phyloP scores from a whole-genome alignment of 257 asterid genomes.

The Nicotiana undulata region DNA sequence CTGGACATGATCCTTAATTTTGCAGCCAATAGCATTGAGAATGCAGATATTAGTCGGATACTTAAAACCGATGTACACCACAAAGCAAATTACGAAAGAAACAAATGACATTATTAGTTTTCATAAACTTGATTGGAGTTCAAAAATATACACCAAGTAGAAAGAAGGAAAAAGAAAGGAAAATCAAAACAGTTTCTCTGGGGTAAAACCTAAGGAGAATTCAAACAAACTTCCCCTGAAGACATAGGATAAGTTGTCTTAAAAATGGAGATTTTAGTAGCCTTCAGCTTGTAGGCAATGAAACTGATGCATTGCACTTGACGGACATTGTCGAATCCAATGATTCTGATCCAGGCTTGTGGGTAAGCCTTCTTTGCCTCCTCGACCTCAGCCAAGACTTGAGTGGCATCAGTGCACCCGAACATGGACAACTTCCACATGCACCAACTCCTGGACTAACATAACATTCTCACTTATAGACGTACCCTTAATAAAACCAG shows the following conservation, averaged over 20 bases:
- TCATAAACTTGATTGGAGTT: background rate
- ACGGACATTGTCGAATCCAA: slow-evolving; percentile 37
- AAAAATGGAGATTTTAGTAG: background rate
- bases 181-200: background rate
- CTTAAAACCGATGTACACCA: background rate
- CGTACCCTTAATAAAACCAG: too few relatives aligned
- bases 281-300: slow-evolving; percentile 18
- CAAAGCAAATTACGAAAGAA: background rate
- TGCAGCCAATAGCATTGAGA: background rate
- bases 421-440: slow-evolving; percentile 61
- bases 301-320: slow-evolving; percentile 32
- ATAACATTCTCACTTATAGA: too few relatives aligned
- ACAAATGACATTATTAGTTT: background rate
- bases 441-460: too few relatives aligned
- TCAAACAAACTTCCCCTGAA: background rate
- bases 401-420: slow-evolving; percentile 37
- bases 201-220: background rate
- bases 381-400: slow-evolving; percentile 27
- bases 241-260: background rate
- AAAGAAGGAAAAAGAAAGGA: background rate
- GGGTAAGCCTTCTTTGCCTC: slow-evolving; percentile 29
- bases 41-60: background rate
- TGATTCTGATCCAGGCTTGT: slow-evolving; percentile 22
- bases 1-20: too few relatives aligned
- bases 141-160: background rate